These are phyloP conservation scores for Microbotryum saponariae DNA, from an alignment of 1,284 basidiomycete genomes.

Conservation along the genomic window DNA sequence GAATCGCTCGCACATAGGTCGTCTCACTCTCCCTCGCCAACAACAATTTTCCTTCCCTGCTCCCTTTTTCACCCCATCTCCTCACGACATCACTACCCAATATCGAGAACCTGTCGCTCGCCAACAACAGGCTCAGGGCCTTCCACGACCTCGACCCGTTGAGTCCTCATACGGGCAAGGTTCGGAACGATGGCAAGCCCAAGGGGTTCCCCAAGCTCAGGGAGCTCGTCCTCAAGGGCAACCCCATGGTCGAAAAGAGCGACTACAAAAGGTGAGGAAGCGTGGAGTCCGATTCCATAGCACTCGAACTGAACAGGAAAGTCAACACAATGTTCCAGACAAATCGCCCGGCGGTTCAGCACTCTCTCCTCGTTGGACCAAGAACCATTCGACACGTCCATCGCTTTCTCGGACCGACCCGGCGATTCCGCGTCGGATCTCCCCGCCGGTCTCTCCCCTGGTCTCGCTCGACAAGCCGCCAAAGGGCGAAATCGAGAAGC, in stretches of 20 bases:
- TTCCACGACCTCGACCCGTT: slow-evolving; percentile 62
- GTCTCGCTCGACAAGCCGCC: slow-evolving; percentile 21
- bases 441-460: slow-evolving; percentile 5
- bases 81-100: slow-evolving; percentile 60
- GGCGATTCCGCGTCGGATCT: slow-evolving; percentile 1
- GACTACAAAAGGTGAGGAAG: slow-evolving; percentile 57
- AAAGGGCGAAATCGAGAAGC: slow-evolving; percentile 20
- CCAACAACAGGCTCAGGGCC: slow-evolving; percentile 59
- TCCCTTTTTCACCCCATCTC: slow-evolving; percentile 47
- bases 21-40: slow-evolving; percentile 65
- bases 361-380: slow-evolving; percentile 65
- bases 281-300: slow-evolving; percentile 21
- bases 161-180: slow-evolving; percentile 26
- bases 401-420: slow-evolving; percentile 19
- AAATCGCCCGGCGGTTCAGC: slow-evolving; percentile 61
- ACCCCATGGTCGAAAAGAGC: slow-evolving; percentile 61
- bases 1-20: slow-evolving; percentile 48
- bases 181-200: slow-evolving; percentile 23
- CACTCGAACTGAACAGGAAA: neutral
- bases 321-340: slow-evolving; percentile 46
- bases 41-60: slow-evolving; percentile 50
- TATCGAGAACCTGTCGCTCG: slow-evolving; percentile 71
- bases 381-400: slow-evolving; percentile 51
- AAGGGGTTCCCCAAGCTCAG: slow-evolving; percentile 48
- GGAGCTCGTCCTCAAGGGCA: slow-evolving; percentile 71